These are phyloP conservation scores for Coniochaeta sp. DNA, from an alignment of 2,329 filamentous ascomycete genomes.

Conservation along the genomic window DNA sequence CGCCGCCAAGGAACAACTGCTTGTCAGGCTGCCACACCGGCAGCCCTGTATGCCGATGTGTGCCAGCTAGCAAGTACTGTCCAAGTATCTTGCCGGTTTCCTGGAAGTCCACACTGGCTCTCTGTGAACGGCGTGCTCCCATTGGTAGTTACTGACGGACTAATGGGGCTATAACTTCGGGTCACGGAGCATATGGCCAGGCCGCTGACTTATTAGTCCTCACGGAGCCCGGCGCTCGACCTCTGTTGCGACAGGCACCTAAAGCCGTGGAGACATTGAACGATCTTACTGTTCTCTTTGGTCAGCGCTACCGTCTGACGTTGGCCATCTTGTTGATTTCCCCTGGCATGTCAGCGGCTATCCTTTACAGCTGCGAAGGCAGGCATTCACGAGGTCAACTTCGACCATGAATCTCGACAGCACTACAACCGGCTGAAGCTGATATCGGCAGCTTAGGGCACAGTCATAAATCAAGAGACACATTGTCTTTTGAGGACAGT, in stretches of 20 bases:
- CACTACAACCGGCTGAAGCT: not conserved
- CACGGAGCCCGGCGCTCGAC: no score
- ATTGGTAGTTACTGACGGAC: no score
- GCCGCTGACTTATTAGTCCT: no score
- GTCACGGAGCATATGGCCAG: no score
- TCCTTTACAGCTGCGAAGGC: not conserved
- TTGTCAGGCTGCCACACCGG: not conserved
- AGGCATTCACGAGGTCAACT: not conserved
- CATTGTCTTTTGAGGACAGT: no score
- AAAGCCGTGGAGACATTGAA: not conserved
- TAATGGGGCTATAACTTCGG: no score
- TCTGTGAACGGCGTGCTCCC: no score
- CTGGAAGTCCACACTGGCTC: not conserved
- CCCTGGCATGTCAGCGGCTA: not conserved
- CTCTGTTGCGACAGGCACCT: no score
- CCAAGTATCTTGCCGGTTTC: not conserved
- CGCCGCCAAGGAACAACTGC: not conserved
- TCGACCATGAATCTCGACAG: not conserved
- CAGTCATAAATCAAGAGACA: no score
- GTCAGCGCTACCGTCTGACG: not conserved
- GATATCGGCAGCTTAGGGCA: no score
- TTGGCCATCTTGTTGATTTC: not conserved
- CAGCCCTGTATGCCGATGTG: not conserved
- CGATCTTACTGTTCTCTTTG: not conserved
- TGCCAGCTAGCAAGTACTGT: not conserved